These are phyloP conservation scores for Erysimum pusillum DNA, from an alignment of 441 rosid genomes.

Conservation along the genomic window DNA sequence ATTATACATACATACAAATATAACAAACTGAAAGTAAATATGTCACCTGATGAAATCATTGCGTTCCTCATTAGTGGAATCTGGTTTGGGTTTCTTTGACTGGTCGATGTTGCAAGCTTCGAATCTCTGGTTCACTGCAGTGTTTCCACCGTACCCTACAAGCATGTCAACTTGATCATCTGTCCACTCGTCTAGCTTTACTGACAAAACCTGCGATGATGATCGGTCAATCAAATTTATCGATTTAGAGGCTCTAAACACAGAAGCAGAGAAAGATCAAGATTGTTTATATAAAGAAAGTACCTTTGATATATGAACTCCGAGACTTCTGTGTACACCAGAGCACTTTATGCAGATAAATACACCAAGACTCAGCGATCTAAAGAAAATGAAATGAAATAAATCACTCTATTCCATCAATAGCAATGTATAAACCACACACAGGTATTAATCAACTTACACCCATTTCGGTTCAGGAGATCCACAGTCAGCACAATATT, in stretches of 20 bases:
- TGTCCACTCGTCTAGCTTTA: conserved; percentile 98
- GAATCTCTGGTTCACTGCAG: conserved; percentile 68
- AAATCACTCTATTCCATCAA: conserved; percentile 34
- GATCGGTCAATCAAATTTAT: conserved; percentile 25
- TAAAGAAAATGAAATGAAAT: conserved; percentile 48
- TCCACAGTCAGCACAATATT: conserved; percentile 93
- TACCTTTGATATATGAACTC: conserved; percentile 96
- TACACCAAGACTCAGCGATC: conserved; percentile 84
- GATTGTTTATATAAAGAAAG: conserved; percentile 16
- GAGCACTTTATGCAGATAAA: conserved; percentile 97
- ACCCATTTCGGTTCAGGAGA: conserved; percentile 98
- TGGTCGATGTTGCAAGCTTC: conserved; percentile 79
- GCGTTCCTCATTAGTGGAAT: conserved; percentile 80
- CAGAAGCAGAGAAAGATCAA: conserved; percentile 8
- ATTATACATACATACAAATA: neutral
- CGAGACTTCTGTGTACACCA: conserved; percentile 97
- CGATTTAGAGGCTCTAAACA: neutral
- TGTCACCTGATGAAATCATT: conserved; percentile 79
- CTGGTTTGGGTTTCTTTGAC: conserved; percentile 77
- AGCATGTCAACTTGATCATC: conserved; percentile 83
- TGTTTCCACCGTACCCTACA: conserved; percentile 79
- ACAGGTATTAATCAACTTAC: conserved; percentile 60
- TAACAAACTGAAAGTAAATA: neutral
- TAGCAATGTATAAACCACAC: conserved; percentile 1
- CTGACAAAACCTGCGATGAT: conserved; percentile 77